Evolutionary conservation across 2,329 filamentous ascomycete genomes (phyloP).

Genomic region (Xylaria sp.): DNA sequence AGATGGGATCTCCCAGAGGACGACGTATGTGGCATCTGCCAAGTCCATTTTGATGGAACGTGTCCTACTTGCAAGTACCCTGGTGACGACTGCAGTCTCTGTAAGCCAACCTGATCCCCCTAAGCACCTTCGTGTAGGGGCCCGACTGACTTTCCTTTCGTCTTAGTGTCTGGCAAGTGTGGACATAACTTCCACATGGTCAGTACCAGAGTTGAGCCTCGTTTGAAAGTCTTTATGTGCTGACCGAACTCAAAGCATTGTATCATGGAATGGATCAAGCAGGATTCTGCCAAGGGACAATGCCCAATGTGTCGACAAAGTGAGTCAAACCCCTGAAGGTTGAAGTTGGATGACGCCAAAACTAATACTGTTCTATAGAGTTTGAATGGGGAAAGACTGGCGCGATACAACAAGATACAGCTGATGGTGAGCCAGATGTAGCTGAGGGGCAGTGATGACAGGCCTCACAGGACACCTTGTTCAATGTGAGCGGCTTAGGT

Average conservation of each 20-base stretch:
- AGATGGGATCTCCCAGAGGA: slow-evolving; percentile 97
- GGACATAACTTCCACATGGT: slow-evolving; percentile 99
- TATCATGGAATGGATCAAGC: slow-evolving; percentile 93
- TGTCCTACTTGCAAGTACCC: slow-evolving; percentile 98
- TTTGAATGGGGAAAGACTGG: slow-evolving; percentile 37
- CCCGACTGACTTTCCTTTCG: slow-evolving; percentile 8
- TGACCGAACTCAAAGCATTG: slow-evolving; percentile 69
- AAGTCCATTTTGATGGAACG: slow-evolving; percentile 95
- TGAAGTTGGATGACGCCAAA: neutral
- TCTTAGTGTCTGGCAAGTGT: slow-evolving; percentile 87
- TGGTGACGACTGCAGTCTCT: slow-evolving; percentile 89
- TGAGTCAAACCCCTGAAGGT: slow-evolving; percentile 44
- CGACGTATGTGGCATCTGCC: slow-evolving; percentile 97
- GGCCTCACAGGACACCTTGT: neutral
- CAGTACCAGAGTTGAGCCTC: slow-evolving; percentile 59
- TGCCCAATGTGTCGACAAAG: slow-evolving; percentile 98
- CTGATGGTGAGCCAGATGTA: slow-evolving; percentile 25
- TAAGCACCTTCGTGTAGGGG: slow-evolving; percentile 8
- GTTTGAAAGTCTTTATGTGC: slow-evolving; percentile 8
- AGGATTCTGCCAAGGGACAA: slow-evolving; percentile 88
- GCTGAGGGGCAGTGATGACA: slow-evolving; percentile 16
- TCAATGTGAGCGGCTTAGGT: neutral
- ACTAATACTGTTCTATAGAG: slow-evolving; percentile 27
- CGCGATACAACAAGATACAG: slow-evolving; percentile 16
- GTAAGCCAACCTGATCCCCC: slow-evolving; percentile 55